Base-by-base conservation (phyloP, 768 basidiomycete species). In the Suillus luteus region DNA sequence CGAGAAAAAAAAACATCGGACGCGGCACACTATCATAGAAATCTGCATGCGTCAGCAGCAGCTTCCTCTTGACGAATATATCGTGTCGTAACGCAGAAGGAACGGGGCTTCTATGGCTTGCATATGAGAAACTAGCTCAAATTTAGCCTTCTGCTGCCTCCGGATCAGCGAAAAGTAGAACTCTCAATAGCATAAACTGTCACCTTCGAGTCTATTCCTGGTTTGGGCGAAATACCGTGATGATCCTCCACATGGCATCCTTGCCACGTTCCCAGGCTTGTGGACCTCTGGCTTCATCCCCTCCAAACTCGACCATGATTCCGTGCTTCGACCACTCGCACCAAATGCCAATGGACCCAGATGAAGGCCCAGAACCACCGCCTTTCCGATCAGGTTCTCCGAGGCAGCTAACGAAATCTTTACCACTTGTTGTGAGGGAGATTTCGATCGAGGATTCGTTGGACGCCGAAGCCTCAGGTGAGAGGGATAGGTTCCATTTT, bases 341-440 rank as follows among this genome's bases (percentile, higher is more conserved):
- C 93, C 94, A 97, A 67, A 96, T 93, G 35, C 89, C 89, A 68
- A 96, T 91, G 38, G 90, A 93, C 44, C 92, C 91, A 2, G 87
- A 86, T 24, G 89, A 90, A 14, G 93, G 92, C 1, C 93, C 93
- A 10, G 86, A 80, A 1, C 96, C 95, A 24, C 95, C 95, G 8
- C 96, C 96, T 73, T 97, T 99, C 65, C 92, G 82, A 70, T 86
- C 86, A 8, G 96, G 96, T 75, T 98, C 96, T 11, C 95, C 95
- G 52, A 97, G 73, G 52, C 75, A 73, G 33, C 75, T 69, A 10
- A 97, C 91, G 64, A 99, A 87, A 0, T 93, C 87, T 70, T 89
- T 88, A 2, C 94, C 96, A 12, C 85, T 86, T 27, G 86, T 88
- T 55, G 79, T 79, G 37, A 73, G 73, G 8, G 71, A 73, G 9